Evolutionary conservation across 306 rosid genomes (phyloP).

Genomic region (Mimosa pudica): DNA sequence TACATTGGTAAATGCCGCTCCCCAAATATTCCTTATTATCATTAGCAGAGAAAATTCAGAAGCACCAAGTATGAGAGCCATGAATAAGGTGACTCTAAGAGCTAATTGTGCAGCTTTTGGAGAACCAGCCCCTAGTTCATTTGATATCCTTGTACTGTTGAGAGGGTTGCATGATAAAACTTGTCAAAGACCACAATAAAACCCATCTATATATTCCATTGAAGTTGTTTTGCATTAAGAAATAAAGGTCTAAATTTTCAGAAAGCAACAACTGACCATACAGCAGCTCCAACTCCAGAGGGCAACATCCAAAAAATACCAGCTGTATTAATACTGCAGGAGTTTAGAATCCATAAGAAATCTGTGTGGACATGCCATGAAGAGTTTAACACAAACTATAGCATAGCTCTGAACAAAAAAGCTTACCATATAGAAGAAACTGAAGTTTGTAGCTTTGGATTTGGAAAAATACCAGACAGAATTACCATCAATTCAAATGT

Average conservation of each 20-base stretch:
- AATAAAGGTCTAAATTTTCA: background rate
- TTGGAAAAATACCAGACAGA: constrained; percentile 60
- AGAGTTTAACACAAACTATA: background rate
- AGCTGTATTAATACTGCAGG: constrained; percentile 43
- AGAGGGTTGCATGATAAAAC: constrained; percentile 9
- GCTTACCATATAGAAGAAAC: constrained; percentile 63
- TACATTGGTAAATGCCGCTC: constrained; percentile 60
- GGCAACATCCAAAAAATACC: constrained; percentile 71
- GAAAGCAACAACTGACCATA: constrained; percentile 56
- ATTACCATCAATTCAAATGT: constrained; percentile 62
- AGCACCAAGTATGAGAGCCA: constrained; percentile 46
- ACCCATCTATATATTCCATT: background rate
- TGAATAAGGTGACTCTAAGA: constrained; percentile 48
- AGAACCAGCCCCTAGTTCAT: constrained; percentile 74
- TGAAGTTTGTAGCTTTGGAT: constrained; percentile 62
- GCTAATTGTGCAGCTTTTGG: constrained; percentile 67
- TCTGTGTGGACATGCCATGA: background rate
- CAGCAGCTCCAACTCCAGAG: constrained; percentile 68
- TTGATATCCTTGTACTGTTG: constrained; percentile 72
- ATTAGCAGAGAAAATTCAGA: constrained; percentile 48
- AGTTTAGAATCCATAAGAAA: constrained; percentile 2
- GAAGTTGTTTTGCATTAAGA: background rate
- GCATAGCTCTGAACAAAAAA: background rate
- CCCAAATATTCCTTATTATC: constrained; percentile 65
- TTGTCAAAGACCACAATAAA: constrained; percentile 1